Conservation (phyloP, 2,329 filamentous ascomycete genomes). For the Nannizziopsis barbatae region DNA sequence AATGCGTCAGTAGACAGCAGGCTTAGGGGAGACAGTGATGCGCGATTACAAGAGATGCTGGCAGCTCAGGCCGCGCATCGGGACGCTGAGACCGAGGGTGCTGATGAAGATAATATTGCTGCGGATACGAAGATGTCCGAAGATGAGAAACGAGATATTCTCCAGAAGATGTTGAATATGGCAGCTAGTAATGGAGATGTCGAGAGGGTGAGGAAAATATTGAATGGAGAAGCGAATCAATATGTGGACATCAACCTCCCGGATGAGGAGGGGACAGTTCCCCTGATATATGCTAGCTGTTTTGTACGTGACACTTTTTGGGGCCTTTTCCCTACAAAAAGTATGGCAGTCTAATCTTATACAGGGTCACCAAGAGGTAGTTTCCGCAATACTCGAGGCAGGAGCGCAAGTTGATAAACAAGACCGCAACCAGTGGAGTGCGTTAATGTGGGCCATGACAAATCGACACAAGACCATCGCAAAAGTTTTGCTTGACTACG, state of each 20-base stretch:
- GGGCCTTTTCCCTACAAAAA: neutral
- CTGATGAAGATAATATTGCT: constrained; percentile 70
- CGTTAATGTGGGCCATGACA: constrained; percentile 99
- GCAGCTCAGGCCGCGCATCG: constrained; percentile 83
- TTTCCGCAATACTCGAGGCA: constrained; percentile 69
- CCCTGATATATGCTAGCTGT: constrained; percentile 93
- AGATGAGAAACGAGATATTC: constrained; percentile 64
- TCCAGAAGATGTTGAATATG: constrained; percentile 87
- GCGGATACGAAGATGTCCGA: constrained; percentile 61
- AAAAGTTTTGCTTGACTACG: constrained; percentile 81
- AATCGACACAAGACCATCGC: constrained; percentile 94
- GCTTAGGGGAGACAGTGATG: constrained; percentile 61
- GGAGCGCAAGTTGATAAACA: constrained; percentile 85
- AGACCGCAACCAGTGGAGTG: constrained; percentile 93
- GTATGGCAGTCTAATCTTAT: constrained; percentile 2
- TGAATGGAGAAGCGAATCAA: constrained; percentile 60
- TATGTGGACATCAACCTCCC: constrained; percentile 77
- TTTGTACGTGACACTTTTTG: constrained; percentile 54
- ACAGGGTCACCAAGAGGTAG: constrained; percentile 79
- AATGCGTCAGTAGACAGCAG: constrained; percentile 14
- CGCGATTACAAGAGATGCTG: constrained; percentile 87
- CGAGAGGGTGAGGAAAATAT: constrained; percentile 62
- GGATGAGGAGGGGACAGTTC: constrained; percentile 92
- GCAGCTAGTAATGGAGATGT: constrained; percentile 93
- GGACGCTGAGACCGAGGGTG: constrained; percentile 53